Percentiles rank a stretch among this genome's conserved stretches.
Conservation (phyloP, 345 rosid genomes). For the Lenwebbia sp. region DNA sequence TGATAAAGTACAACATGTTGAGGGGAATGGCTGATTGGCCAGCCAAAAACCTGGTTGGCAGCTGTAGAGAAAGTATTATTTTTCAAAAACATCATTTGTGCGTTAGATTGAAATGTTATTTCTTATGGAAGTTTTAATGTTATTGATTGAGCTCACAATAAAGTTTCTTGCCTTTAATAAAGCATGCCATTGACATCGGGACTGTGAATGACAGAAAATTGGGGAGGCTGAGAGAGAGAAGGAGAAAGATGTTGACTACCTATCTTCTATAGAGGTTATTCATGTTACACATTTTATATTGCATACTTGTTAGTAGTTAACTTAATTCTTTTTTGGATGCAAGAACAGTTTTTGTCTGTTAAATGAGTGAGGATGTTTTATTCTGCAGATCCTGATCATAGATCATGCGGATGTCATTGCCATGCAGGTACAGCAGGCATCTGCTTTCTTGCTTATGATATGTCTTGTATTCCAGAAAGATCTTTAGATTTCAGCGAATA, state of each 20-base stretch:
- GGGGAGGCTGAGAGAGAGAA: slow-evolving; percentile 46
- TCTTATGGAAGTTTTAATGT: neutral
- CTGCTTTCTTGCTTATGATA: slow-evolving; percentile 5
- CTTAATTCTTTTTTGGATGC: neutral
- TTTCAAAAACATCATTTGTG: neutral
- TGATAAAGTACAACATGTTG: neutral
- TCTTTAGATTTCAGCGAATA: neutral
- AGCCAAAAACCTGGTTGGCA: neutral
- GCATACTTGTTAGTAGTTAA: neutral
- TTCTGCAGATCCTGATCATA: slow-evolving; percentile 63
- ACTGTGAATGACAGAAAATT: slow-evolving; percentile 46
- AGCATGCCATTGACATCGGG: neutral
- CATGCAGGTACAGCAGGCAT: slow-evolving; percentile 55
- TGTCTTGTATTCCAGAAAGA: neutral
- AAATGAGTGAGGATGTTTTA: neutral
- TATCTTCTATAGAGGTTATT: slow-evolving; percentile 87
- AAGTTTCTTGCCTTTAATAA: neutral
- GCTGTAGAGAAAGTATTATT: neutral
- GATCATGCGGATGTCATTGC: slow-evolving; percentile 94
- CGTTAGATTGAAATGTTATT: neutral
- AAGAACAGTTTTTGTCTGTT: neutral
- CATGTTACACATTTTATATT: neutral
- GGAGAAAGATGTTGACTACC: slow-evolving; percentile 73
- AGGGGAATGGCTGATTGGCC: neutral
- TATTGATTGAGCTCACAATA: neutral